A percentile compares a stretch with the other conserved stretches of the same genome.
phyloP scores from a whole-genome alignment of 1,284 basidiomycete species.

The Fomitopsis pinicola region DNA sequence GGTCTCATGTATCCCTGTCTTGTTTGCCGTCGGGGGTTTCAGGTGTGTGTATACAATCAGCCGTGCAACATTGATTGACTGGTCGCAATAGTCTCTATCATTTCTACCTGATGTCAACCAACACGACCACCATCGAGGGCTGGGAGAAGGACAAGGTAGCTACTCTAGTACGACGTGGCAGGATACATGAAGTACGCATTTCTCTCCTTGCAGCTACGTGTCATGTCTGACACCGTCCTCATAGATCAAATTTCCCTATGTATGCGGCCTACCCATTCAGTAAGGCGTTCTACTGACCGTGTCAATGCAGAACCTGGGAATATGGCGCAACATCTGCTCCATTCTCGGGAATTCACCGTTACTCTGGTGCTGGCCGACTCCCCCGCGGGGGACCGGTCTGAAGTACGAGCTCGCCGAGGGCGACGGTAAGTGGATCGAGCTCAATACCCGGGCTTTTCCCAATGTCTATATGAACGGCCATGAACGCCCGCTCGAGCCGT shows the following conservation, averaged over 20 bases:
- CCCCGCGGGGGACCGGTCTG: conserved; percentile 67
- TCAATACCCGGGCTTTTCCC: conserved; percentile 16
- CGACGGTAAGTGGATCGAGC: conserved; percentile 75
- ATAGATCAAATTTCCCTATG: conserved; percentile 91
- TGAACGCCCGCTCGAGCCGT: conserved; percentile 5
- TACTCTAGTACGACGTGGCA: conserved; percentile 80
- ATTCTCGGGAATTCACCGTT: conserved; percentile 74
- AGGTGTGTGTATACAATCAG: conserved; percentile 42
- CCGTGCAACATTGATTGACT: conserved; percentile 2
- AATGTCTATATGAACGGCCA: conserved; percentile 11
- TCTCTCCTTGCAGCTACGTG: not conserved
- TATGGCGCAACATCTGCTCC: conserved; percentile 65
- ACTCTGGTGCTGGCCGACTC: conserved; percentile 82
- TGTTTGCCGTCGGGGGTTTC: conserved; percentile 83
- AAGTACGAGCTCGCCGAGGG: conserved; percentile 68
- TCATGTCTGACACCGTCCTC: not conserved
- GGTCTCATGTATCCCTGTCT: conserved; percentile 79
- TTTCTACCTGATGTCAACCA: conserved; percentile 74
- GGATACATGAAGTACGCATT: conserved; percentile 69
- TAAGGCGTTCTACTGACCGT: not conserved
- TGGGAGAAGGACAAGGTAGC: conserved; percentile 98
- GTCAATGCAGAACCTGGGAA: conserved; percentile 67
- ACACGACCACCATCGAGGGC: conserved; percentile 94
- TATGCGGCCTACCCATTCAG: conserved; percentile 23
- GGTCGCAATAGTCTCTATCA: conserved; percentile 62